Conservation (phyloP, 495 filamentous ascomycete genomes). For the Letharia lupina region DNA sequence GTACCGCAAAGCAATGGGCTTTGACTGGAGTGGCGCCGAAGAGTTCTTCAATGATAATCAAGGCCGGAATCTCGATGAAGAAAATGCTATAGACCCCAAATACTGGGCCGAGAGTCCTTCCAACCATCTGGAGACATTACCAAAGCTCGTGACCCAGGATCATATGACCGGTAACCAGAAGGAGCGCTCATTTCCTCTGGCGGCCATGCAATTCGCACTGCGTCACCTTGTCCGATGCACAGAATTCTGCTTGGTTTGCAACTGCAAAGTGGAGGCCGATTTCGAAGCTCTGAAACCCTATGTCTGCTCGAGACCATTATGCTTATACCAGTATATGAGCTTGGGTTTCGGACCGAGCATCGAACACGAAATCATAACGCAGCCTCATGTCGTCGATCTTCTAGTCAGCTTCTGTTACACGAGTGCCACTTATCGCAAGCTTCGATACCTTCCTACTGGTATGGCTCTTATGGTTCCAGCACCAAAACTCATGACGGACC, state of each 20-base stretch:
- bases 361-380: conserved; percentile 72
- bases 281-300: conserved; percentile 89
- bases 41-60: conserved; percentile 42
- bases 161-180: conserved; percentile 36
- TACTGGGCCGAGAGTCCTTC: conserved; percentile 29
- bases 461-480: conserved; percentile 60
- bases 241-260: conserved; percentile 83
- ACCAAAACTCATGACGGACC: conserved; percentile 15
- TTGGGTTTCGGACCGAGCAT: conserved; percentile 78
- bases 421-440: conserved; percentile 37
- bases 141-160: conserved; percentile 39
- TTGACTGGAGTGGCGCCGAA: conserved; percentile 69
- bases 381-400: conserved; percentile 80
- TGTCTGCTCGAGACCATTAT: conserved; percentile 72
- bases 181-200: conserved; percentile 54
- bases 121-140: conserved; percentile 22
- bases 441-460: conserved; percentile 60
- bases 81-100: conserved; percentile 30
- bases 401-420: conserved; percentile 75
- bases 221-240: conserved; percentile 76
- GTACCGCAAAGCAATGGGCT: conserved; percentile 42
- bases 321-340: conserved; percentile 87
- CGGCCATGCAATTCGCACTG: conserved; percentile 72
- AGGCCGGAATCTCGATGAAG: conserved; percentile 29
- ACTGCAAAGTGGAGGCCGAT: conserved; percentile 57